A percentile compares a stretch with the other conserved stretches of the same genome.
phyloP scores from a whole-genome alignment of 1,139 yeast genomes.

The Magnusiomyces fungicola region DNA sequence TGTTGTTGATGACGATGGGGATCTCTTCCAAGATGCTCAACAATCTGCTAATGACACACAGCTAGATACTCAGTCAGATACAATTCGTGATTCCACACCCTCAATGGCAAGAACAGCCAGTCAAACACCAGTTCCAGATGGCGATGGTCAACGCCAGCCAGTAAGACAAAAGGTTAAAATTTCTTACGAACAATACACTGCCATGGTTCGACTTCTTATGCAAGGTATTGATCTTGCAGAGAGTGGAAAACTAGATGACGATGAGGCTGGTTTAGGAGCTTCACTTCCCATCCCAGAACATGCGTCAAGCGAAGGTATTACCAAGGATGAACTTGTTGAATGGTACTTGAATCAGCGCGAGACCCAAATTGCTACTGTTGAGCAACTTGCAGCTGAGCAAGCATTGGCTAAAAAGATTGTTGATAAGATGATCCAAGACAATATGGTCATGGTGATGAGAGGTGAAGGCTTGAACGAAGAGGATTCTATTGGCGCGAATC shows the following conservation, averaged over 20 bases:
- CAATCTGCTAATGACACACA: conserved; percentile 10
- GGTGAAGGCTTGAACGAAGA: conserved; percentile 43
- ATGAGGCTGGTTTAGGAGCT: conserved; percentile 29
- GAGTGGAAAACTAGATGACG: conserved; percentile 43
- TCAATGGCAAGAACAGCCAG: conserved; percentile 10
- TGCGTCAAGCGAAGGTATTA: conserved; percentile 52
- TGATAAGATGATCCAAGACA: conserved; percentile 76
- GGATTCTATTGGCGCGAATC: conserved; percentile 8
- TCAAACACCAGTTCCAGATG: conserved; percentile 10
- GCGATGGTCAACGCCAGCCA: too few species aligned
- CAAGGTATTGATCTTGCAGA: conserved; percentile 27
- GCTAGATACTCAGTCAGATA: conserved; percentile 7
- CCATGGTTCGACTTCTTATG: conserved; percentile 76
- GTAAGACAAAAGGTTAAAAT: conserved; percentile 44
- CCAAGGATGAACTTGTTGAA: conserved; percentile 62
- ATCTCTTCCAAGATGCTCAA: too few species aligned
- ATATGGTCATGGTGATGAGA: conserved; percentile 73
- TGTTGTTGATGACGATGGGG: conserved; percentile 8
- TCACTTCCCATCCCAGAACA: neutral
- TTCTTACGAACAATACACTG: conserved; percentile 78
- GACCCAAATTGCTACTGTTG: conserved; percentile 60
- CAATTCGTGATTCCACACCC: conserved; percentile 7
- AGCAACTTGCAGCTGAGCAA: conserved; percentile 64
- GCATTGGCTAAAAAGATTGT: conserved; percentile 72
- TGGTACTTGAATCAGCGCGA: conserved; percentile 79